Evolutionary conservation across 371 early-diverging fungal genomes (phyloP), one percentile per base, ranked within the genome.

Genomic region (Apophysomyces trapeziformis): DNA sequence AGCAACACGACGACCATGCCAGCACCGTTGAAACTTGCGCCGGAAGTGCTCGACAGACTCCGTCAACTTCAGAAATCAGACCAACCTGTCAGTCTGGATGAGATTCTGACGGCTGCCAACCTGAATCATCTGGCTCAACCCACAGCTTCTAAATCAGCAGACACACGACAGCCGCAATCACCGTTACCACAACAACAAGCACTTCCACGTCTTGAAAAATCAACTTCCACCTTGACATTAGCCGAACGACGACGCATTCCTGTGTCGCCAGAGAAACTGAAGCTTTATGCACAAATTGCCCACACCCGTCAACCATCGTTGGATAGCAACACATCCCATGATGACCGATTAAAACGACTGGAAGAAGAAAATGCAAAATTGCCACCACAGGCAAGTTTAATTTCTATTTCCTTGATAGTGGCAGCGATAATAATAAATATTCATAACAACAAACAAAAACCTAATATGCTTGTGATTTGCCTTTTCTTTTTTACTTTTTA

Each of bases 331-430:
- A 43, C 37, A 32, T 58, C 59, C n/a, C 39, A 64, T 46, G 21
- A 61, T 37, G 63, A 66, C 41, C 54, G 67, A 18, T 60, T 78
- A 8, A 68, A 73, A 47, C 65, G 74, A 38, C 62, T 83, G 14
- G 71, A 80, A 60, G 67, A 75, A 57, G 77, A 78, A 43, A 80
- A 83, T 70, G 80, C 80, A 36, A 71, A 72, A 47, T 60, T 80
- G n/a, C 78, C 83, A 21, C 74, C 77, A 63, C 80, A 83, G 67
- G 83, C 78, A 76, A 70, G 12, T 59, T 21, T 41, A 18, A 21
- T 26, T 26, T 26, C 32, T 26, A 26, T 26, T 26, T 26, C 2
- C 41, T 11, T 11, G 8, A 8, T 11, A 41, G 13, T 41, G 11
- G 2, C 41, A 41, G 41, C 41, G 41, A 41, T 41, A 41, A 21